Evolutionary conservation across 345 rosid species (phyloP).

Genomic region (Psidium friedrichsthalianum): DNA sequence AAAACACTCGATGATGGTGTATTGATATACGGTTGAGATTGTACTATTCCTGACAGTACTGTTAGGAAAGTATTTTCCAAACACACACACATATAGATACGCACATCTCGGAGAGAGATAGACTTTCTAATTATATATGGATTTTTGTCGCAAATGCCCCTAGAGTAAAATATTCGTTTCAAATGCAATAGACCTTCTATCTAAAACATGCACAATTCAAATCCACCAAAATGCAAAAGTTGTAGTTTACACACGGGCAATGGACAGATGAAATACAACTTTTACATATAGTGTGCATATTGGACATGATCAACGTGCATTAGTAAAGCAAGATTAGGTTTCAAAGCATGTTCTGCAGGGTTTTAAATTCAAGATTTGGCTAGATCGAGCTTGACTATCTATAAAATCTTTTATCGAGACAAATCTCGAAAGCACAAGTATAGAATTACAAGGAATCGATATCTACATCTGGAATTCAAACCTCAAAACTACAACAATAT

Average conservation of each 20-base stretch:
- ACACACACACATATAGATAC: no score
- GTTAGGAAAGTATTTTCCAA: no score
- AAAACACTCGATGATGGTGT: no score
- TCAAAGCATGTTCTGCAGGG: neutral
- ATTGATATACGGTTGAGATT: no score
- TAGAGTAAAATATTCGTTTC: neutral
- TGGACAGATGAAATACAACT: neutral
- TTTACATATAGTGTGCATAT: neutral
- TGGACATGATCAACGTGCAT: neutral
- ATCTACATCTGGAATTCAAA: neutral
- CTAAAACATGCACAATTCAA: neutral
- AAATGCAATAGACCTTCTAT: neutral
- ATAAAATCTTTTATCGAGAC: neutral
- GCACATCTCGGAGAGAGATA: neutral
- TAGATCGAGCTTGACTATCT: neutral
- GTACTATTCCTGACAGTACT: no score
- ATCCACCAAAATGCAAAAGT: neutral
- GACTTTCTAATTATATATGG: neutral
- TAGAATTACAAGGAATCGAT: neutral
- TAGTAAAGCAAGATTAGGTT: neutral
- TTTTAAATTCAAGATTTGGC: neutral
- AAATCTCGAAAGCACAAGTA: neutral
- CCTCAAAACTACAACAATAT: neutral
- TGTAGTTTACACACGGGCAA: neutral
- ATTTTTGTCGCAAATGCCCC: neutral